Evolutionary conservation across 805 yeast species (phyloP).

Genomic region (Metschnikowia kunwiensis): DNA sequence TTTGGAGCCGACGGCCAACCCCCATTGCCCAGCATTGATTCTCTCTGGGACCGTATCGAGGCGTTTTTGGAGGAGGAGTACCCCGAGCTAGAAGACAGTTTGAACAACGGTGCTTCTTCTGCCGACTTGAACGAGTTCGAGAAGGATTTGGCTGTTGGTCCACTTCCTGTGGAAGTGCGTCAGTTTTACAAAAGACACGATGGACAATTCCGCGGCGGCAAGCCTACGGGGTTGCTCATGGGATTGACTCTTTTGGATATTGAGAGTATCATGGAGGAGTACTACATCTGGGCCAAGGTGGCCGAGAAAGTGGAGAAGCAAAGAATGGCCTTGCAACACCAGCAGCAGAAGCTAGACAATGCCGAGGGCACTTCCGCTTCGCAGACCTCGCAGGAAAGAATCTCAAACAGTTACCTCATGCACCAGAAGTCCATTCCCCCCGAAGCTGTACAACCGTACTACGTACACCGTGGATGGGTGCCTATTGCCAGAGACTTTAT

Average conservation of each 20-base stretch:
- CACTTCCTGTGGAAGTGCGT: slow-evolving; percentile 43
- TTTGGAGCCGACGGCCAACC: slow-evolving; percentile 17
- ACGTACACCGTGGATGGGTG: slow-evolving; percentile 22
- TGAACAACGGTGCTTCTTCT: slow-evolving; percentile 42
- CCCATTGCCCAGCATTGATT: slow-evolving; percentile 32
- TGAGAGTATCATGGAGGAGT: slow-evolving; percentile 42
- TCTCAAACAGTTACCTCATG: slow-evolving; percentile 18
- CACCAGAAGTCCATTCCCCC: slow-evolving; percentile 21
- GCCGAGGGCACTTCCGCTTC: slow-evolving; percentile 12
- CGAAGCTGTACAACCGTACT: slow-evolving; percentile 20
- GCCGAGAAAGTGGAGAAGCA: slow-evolving; percentile 40
- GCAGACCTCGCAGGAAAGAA: slow-evolving; percentile 11
- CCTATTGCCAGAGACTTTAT: slow-evolving; percentile 18
- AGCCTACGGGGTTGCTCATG: slow-evolving; percentile 45
- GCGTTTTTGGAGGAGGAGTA: slow-evolving; percentile 44
- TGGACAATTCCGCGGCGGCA: slow-evolving; percentile 45
- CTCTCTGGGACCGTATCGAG: slow-evolving; percentile 43
- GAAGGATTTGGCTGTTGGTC: slow-evolving; percentile 41
- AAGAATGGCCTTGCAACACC: slow-evolving; percentile 28
- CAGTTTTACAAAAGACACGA: slow-evolving; percentile 45
- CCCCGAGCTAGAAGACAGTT: slow-evolving; percentile 43
- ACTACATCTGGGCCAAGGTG: slow-evolving; percentile 41
- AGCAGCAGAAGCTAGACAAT: slow-evolving; percentile 21
- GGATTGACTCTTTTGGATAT: slow-evolving; percentile 42
- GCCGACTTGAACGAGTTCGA: slow-evolving; percentile 47